phyloP scores from a whole-genome alignment of 768 basidiomycete species.

The Tulasnella sp. region DNA sequence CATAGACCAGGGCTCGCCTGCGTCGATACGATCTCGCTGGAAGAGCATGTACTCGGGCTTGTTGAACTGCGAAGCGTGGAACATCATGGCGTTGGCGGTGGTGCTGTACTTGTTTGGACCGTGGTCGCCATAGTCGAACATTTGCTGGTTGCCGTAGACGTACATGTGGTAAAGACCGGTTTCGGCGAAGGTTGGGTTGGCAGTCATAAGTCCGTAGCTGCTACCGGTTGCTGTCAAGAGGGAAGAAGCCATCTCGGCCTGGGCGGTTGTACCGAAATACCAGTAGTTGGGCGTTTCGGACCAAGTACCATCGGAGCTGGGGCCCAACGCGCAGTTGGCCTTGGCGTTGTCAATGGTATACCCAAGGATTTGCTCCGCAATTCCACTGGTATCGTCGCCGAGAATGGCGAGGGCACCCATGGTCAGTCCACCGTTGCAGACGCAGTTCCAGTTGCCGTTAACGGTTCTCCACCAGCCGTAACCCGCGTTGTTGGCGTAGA shows the following conservation, averaged over 20 bases:
- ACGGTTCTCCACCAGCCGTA: conserved; percentile 77
- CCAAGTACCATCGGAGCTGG: conserved; percentile 55
- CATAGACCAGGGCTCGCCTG: conserved; percentile 78
- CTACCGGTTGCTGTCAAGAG: conserved; percentile 84
- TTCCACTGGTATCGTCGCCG: conserved; percentile 73
- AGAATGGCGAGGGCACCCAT: conserved; percentile 87
- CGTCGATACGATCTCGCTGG: conserved; percentile 86
- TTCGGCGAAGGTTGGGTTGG: conserved; percentile 64
- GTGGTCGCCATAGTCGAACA: conserved; percentile 80
- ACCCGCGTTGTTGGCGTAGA: conserved; percentile 44
- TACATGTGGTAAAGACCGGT: conserved; percentile 85
- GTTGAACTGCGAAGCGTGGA: conserved; percentile 67
- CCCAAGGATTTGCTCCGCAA: conserved; percentile 61
- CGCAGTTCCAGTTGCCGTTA: conserved; percentile 96
- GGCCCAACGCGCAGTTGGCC: conserved; percentile 60
- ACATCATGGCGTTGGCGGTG: conserved; percentile 83
- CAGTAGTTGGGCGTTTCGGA: conserved; percentile 75
- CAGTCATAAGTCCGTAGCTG: conserved; percentile 63
- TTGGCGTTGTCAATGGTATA: conserved; percentile 71
- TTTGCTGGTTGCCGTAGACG: conserved; percentile 72
- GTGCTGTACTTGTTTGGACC: conserved; percentile 94
- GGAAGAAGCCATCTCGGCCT: conserved; percentile 82
- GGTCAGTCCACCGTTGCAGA: conserved; percentile 84
- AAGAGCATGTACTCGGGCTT: conserved; percentile 73
- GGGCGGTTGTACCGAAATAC: conserved; percentile 81